A percentile compares a stretch with the other conserved stretches of the same genome.
These are phyloP conservation scores for Colletotrichum truncatum DNA, from an alignment of 2,329 filamentous ascomycete genomes.

Conservation along the genomic window DNA sequence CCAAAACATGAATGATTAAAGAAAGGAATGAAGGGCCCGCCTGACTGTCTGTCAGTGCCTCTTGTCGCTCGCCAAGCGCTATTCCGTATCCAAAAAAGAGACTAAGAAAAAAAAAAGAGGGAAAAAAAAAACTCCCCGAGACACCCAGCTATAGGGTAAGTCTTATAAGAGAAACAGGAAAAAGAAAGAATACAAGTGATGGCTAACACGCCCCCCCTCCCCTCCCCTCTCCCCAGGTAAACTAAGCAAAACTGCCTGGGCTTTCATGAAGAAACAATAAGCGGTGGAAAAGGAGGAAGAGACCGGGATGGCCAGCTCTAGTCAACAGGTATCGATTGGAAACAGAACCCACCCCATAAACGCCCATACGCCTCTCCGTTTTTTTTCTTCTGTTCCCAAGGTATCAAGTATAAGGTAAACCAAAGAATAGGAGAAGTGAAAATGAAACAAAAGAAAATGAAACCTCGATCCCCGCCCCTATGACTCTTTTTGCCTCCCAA, in stretches of 20 bases:
- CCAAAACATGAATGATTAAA: background rate
- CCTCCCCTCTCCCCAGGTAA: too few relatives aligned
- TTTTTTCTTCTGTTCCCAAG: background rate
- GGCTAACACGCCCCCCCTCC: too few relatives aligned
- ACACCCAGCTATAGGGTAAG: background rate
- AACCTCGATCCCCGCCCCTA: background rate
- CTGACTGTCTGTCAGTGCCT: background rate
- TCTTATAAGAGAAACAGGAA: background rate
- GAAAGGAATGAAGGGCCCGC: background rate
- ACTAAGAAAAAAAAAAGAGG: background rate
- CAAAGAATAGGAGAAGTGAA: background rate
- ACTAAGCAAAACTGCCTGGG: background rate
- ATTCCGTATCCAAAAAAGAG: background rate
- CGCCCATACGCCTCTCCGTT: slow-evolving; percentile 6
- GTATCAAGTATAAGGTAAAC: slow-evolving; percentile 3
- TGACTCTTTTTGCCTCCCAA: background rate
- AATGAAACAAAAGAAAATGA: background rate
- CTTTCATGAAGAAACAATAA: background rate
- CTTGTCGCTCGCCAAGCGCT: background rate
- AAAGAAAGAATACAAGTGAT: background rate
- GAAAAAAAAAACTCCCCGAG: background rate
- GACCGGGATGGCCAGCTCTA: background rate
- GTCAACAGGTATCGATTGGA: background rate
- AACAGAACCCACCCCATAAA: background rate
- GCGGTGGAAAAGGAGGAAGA: background rate